Base-by-base conservation (phyloP, 495 filamentous ascomycete species). In the Neurospora sp. region DNA sequence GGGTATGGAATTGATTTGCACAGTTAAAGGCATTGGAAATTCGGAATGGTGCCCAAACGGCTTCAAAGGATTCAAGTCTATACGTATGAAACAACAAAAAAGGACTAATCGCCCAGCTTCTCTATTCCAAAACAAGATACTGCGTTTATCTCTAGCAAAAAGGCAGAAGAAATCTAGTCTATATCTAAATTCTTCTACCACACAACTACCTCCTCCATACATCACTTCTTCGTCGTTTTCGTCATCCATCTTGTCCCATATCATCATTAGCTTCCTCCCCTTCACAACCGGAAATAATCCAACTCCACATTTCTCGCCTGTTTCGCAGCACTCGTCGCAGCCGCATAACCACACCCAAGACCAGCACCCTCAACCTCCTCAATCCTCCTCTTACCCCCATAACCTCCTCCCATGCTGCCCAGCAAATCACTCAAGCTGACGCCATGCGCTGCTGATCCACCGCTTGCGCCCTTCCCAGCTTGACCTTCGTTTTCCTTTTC, bases 231-330 rank as follows among this genome's bases (percentile, higher is more conserved):
- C 46, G 18, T 9, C 6, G 7, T n/a, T 3, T 1, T 20, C 44
- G 44, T 46, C n/a, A 20, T 53, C 46, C 20, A 5, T 27, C 5
- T 27, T 27, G 20, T 53, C 5, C 0, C 53, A 11, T 12, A 27
- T 53, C 46, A 53, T 53, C 46, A 53, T 53, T 53, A 27, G 1
- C 20, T 2, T 53, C 46, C n/a, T n/a, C 16, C 39, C n/a, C 18
- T 76, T 76, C 69, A 79, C 10, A 79, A 70, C 16, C 74, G 75
- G 2, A 80, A 70, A 73, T 76, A 80, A 46, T 80, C 78, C 69
- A 80, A 18, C 40, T 80, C 78, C 27, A 74, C 46, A 16, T 79
- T 79, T 41, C 77, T 73, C 31, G 22, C 66, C 48, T 31, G 11
- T 48, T 31, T 68, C 18, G 71, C 69, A n/a, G 61, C 66, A 14